A percentile compares a stretch with the other conserved stretches of the same genome.
Evolutionary conservation across 768 basidiomycete genomes (phyloP).

Genomic region (Mycena belliarum): DNA sequence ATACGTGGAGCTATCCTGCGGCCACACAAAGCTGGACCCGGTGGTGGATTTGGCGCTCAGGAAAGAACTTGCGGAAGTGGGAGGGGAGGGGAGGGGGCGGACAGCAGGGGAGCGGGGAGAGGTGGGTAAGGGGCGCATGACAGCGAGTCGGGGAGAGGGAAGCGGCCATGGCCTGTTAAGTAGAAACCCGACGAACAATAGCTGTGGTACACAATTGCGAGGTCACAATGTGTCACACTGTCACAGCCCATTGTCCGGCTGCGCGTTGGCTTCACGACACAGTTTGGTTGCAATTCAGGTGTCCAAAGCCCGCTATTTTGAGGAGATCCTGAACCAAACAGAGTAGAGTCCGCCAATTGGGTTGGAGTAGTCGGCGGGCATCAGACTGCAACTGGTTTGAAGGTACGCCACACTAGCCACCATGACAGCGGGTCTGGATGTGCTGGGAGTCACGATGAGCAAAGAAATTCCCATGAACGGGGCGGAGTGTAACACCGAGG

Average conservation of each 20-base stretch:
- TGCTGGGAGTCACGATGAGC: background rate
- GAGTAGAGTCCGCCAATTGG: background rate
- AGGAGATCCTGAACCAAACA: background rate
- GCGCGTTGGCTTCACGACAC: background rate
- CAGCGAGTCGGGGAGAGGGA: background rate
- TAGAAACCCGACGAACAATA: background rate
- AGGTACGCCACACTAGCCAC: background rate
- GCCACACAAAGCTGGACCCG: background rate
- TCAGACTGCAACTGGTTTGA: background rate
- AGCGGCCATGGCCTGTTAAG: background rate
- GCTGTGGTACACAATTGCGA: background rate
- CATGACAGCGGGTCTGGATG: background rate
- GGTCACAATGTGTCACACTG: background rate
- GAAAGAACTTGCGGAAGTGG: background rate
- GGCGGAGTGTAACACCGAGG: background rate
- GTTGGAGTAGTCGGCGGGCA: too few species aligned
- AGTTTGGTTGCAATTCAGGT: background rate
- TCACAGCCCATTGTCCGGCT: background rate
- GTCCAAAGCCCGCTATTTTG: background rate
- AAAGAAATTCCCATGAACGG: too few species aligned
- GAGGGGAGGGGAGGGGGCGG: constrained; percentile 16
- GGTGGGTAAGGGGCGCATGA: constrained; percentile 14
- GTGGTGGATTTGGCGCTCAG: background rate
- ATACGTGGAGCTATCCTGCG: background rate
- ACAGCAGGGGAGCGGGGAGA: constrained; percentile 2